Base-by-base conservation (phyloP, 768 basidiomycete genomes). In the Termitomyces sp. region DNA sequence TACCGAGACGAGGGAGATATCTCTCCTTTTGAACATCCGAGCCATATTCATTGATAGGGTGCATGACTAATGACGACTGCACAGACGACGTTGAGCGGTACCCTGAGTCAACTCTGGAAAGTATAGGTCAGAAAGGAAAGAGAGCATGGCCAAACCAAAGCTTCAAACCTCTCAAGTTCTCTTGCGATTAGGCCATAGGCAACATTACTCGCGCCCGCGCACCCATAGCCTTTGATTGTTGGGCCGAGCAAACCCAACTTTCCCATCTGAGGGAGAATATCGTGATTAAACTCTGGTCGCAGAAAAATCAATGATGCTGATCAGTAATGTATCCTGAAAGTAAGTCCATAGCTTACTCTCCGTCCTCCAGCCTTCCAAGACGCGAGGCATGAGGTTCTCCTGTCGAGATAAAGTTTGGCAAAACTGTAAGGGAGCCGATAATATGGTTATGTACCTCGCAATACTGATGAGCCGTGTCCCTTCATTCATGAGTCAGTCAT, bases 31-130 rank as follows among this genome's bases (percentile, higher is more conserved):
- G 94, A 33, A 83, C 86, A 33, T 94, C 87, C 0, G 88, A 84
- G 2, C 96, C 96, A 69, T 95, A 98, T 66, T 90, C 87, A 68
- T 90, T 74, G 64, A 93, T 91, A 9, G 88, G 95, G 67, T 96
- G 93, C 95, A 99, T 99, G 13, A 96, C 93, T 27, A 99, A 83
- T 20, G 93, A 95, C 0, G 91, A 93, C 71, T 98, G 96, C 3
- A 98, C 96, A 18, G 95, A 97, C 61, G 94, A 87, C 4, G 88
- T 95, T 5, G 93, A 95, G 26, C 96, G 90, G 68, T 97, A 98
- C 0, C 96, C 96, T 2, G 95, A 98, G 69, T 99, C 96, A 39
- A 98, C 87, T 61, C 95, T 94, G 64, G 58, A 57, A 14, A 18
- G 6, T 20, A 26, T 13, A 13, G 20, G 5, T 54, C 40, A 42